Base-by-base conservation (phyloP, 1,284 basidiomycete genomes). In the Pseudozyma flocculosa region DNA sequence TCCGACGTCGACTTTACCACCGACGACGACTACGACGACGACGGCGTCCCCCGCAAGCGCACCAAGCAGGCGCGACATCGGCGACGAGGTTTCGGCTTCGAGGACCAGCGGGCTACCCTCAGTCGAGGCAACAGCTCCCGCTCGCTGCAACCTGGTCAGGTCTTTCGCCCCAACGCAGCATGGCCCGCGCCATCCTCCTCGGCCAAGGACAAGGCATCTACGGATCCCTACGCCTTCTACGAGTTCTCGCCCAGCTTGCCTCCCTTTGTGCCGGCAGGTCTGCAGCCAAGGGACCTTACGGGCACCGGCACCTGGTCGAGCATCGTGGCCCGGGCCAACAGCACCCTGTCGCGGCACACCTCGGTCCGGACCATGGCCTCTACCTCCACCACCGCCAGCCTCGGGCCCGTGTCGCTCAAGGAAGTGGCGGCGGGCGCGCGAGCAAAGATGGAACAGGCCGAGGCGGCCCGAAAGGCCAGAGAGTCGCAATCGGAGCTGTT, bases 171-270 rank as follows among this genome's bases (percentile, higher is more conserved):
- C 2, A n/a, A 49, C 54, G 15, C 18, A 50, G 26, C 18, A 21
- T n/a, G n/a, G n/a, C n/a, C n/a, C n/a, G n/a, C n/a, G 15, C n/a
- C 26, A 9, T 10, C 9, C 38, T 39, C 18, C 38, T n/a, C n/a
- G n/a, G n/a, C n/a, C n/a, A n/a, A n/a, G n/a, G n/a, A n/a, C n/a
- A n/a, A n/a, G n/a, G n/a, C n/a, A n/a, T n/a, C n/a, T n/a, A n/a
- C n/a, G 2, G 61, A 63, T 36, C 66, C 61, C 3, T 71, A 58
- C 37, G 61, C 57, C 17, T 71, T 55, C 48, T 71, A 71, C 63
- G 54, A 66, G 30, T 71, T 71, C 45, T 63, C 65, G 2, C 69
- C 69, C 2, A 67, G 68, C 48, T 46, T 71, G n/a, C 69, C 69
- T 2, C 69, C 69, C 1, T 71, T 69, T 40, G 61, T 68, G 47